phyloP scores from a whole-genome alignment of 495 filamentous ascomycete species.

The Terfezia claveryi region DNA sequence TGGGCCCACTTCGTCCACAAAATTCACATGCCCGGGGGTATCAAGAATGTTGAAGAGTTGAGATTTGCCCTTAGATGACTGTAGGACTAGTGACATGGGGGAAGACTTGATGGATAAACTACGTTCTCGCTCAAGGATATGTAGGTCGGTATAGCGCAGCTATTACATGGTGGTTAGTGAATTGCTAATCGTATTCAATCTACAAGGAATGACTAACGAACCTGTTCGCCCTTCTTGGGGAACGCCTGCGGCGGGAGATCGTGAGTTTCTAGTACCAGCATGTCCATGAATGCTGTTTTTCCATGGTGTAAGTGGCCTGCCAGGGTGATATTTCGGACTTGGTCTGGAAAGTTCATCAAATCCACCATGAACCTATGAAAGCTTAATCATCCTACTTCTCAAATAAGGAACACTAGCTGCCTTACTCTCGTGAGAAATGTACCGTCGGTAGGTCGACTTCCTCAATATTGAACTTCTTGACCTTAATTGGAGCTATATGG shows the following conservation, averaged over 20 bases:
- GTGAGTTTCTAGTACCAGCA: slow-evolving; percentile 88
- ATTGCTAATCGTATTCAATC: not conserved
- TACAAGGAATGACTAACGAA: not conserved
- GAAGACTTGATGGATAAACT: slow-evolving; percentile 85
- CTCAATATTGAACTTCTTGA: slow-evolving; percentile 88
- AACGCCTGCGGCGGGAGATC: slow-evolving; percentile 58
- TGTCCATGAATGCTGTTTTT: slow-evolving; percentile 96
- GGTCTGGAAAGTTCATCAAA: slow-evolving; percentile 84
- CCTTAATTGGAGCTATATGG: slow-evolving; percentile 48
- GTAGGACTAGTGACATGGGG: slow-evolving; percentile 83
- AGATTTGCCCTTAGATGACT: slow-evolving; percentile 77
- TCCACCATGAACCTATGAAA: slow-evolving; percentile 59
- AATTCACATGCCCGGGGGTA: slow-evolving; percentile 94
- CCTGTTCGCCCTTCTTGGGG: slow-evolving; percentile 62
- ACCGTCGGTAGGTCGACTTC: slow-evolving; percentile 80
- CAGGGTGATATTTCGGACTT: slow-evolving; percentile 77
- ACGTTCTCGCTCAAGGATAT: slow-evolving; percentile 68
- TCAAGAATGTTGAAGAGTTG: slow-evolving; percentile 88
- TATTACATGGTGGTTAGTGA: slow-evolving; percentile 24
- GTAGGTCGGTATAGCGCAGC: slow-evolving; percentile 80
- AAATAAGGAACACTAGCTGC: not conserved
- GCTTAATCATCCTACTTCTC: not conserved
- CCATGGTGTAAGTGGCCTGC: slow-evolving; percentile 91
- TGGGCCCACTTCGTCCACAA: slow-evolving; percentile 86
- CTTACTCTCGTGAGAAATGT: slow-evolving; percentile 46